phyloP scores from a whole-genome alignment of 1,284 basidiomycete genomes.

The Boletus smithii region DNA sequence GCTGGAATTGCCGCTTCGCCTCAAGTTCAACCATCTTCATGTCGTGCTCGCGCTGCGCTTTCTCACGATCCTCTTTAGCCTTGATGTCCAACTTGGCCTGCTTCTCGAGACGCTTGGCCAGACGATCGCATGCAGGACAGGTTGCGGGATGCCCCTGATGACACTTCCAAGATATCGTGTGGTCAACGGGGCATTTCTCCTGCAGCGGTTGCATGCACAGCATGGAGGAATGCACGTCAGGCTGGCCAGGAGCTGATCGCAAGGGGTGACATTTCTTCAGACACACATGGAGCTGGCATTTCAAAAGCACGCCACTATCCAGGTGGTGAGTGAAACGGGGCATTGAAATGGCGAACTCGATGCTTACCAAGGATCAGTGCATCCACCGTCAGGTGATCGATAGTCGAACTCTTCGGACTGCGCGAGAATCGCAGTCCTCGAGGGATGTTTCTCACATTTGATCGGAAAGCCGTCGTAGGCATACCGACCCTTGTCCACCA shows the following conservation, averaged over 20 bases:
- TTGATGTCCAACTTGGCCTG: constrained; percentile 31
- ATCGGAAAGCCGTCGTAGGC: constrained; percentile 60
- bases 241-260: constrained; percentile 20
- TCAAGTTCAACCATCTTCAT: constrained; percentile 34
- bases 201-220: constrained; percentile 35
- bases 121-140: constrained; percentile 34
- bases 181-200: constrained; percentile 36
- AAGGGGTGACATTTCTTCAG: constrained; percentile 52
- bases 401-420: constrained; percentile 47
- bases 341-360: not conserved
- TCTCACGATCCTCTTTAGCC: constrained; percentile 35
- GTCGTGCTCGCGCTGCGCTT: constrained; percentile 33
- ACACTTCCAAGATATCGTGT: constrained; percentile 37
- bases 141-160: constrained; percentile 30
- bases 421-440: constrained; percentile 37
- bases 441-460: constrained; percentile 52
- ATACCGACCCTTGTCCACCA: constrained; percentile 41
- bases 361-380: constrained; percentile 51
- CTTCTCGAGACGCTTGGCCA: constrained; percentile 33
- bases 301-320: constrained; percentile 42
- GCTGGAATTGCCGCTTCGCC: constrained; percentile 29
- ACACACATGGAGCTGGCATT: constrained; percentile 49
- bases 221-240: constrained; percentile 48
- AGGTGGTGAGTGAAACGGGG: not conserved
- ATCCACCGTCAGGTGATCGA: constrained; percentile 59